Percentiles rank a stretch among this genome's conserved stretches.
phyloP scores from a whole-genome alignment of 805 yeast species.

The Cyberlindnera amylophila region DNA sequence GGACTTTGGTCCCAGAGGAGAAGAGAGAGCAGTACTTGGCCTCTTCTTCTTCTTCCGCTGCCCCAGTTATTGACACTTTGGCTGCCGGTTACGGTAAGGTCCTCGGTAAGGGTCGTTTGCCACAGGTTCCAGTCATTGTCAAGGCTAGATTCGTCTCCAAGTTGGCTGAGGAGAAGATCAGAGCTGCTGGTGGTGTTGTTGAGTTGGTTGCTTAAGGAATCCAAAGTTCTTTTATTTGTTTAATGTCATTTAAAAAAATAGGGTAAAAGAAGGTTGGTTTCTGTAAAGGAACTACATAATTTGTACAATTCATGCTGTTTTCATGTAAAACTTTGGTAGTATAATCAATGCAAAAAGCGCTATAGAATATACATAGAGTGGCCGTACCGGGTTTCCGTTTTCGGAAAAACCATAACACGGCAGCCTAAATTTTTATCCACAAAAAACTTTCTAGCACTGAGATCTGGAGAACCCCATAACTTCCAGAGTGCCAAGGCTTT shows the following conservation, averaged over 20 bases:
- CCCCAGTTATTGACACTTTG: constrained; percentile 98
- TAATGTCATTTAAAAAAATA: constrained; percentile 4
- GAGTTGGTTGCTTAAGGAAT: constrained; percentile 89
- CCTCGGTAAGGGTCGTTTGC: constrained; percentile 98
- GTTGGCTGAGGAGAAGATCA: constrained; percentile 99
- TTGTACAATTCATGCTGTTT: constrained; percentile 10
- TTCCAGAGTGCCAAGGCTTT: not conserved
- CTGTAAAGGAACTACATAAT: constrained; percentile 12
- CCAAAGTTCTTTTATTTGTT: constrained; percentile 6
- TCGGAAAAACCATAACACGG: constrained; percentile 2
- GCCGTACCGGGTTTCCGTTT: not conserved
- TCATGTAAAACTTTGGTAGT: not conserved
- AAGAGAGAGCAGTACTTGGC: constrained; percentile 92
- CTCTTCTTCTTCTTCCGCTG: constrained; percentile 80
- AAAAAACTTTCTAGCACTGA: not conserved
- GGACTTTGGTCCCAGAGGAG: constrained; percentile 93
- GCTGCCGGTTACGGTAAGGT: constrained; percentile 99
- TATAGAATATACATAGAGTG: not conserved
- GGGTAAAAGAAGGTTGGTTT: constrained; percentile 9
- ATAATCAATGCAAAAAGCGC: no score
- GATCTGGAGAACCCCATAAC: not conserved
- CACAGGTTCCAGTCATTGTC: constrained; percentile 97
- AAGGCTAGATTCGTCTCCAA: constrained; percentile 99
- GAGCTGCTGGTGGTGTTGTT: constrained; percentile 99
- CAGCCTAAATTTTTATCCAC: not conserved